Evolutionary conservation across 768 basidiomycete species (phyloP).

Genomic region (Fomitopsis serialis): DNA sequence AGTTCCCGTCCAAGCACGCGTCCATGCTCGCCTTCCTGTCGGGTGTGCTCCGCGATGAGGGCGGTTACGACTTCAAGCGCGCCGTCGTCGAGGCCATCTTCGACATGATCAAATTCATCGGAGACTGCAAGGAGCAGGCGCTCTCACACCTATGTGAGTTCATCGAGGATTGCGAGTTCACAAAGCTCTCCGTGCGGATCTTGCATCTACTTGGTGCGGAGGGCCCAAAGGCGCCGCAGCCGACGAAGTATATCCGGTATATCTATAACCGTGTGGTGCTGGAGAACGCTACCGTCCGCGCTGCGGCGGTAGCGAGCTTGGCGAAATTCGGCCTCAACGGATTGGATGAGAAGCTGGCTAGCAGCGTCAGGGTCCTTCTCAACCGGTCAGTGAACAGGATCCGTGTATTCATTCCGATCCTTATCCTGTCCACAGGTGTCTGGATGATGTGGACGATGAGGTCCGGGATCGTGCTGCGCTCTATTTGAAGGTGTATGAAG

Average conservation of each 20-base stretch:
- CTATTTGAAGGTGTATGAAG: slow-evolving; percentile 82
- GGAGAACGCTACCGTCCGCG: slow-evolving; percentile 96
- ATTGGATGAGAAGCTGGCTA: slow-evolving; percentile 68
- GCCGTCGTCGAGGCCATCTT: slow-evolving; percentile 99
- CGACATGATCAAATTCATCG: slow-evolving; percentile 99
- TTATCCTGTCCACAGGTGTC: slow-evolving; percentile 49
- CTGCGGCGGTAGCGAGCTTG: slow-evolving; percentile 90
- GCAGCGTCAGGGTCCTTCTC: slow-evolving; percentile 83
- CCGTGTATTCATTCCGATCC: not conserved
- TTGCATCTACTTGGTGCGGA: slow-evolving; percentile 93
- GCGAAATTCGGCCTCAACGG: slow-evolving; percentile 97
- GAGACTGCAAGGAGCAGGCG: slow-evolving; percentile 94
- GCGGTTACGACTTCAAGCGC: slow-evolving; percentile 99
- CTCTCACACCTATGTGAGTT: slow-evolving; percentile 98
- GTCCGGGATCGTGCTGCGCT: slow-evolving; percentile 96
- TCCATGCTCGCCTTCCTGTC: slow-evolving; percentile 98
- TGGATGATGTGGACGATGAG: slow-evolving; percentile 98
- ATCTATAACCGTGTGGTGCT: slow-evolving; percentile 99
- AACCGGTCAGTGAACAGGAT: slow-evolving; percentile 49
- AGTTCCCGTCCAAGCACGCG: slow-evolving; percentile 95
- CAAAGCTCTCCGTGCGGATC: slow-evolving; percentile 96
- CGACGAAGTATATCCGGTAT: slow-evolving; percentile 97
- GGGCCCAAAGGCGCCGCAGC: slow-evolving; percentile 93
- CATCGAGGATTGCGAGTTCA: slow-evolving; percentile 99
- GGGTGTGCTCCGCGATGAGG: slow-evolving; percentile 94